phyloP scores from a whole-genome alignment of 2,329 filamentous ascomycete genomes.

The Elsinoe ampelina region DNA sequence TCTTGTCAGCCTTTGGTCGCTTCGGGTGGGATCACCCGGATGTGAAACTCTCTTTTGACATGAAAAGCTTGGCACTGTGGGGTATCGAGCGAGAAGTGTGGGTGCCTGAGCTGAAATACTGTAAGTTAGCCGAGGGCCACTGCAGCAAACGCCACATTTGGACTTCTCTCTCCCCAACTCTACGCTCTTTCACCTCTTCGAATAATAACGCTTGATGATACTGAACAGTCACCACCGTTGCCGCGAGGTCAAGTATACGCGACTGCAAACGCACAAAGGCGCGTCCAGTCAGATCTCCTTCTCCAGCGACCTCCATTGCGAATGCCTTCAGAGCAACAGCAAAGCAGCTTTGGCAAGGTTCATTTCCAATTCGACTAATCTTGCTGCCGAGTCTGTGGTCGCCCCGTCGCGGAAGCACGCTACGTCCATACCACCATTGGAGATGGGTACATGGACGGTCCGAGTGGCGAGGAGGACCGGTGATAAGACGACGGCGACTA shows the following conservation, averaged over 20 bases:
- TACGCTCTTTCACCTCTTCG: neutral
- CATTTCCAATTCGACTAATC: too few relatives aligned
- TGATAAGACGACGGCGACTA: too few relatives aligned
- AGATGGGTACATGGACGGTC: too few relatives aligned
- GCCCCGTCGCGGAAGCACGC: too few relatives aligned
- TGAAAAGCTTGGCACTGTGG: neutral
- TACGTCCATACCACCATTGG: too few relatives aligned
- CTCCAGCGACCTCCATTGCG: neutral
- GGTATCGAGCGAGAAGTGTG: neutral
- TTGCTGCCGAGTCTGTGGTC: too few relatives aligned
- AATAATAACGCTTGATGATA: too few relatives aligned
- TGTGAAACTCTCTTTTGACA: neutral
- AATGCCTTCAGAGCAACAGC: too few relatives aligned
- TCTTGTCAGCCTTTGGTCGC: slow-evolving; percentile 16
- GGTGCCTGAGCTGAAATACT: neutral
- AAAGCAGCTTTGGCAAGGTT: too few relatives aligned
- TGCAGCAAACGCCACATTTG: neutral
- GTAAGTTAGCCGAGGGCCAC: neutral
- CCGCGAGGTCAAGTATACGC: neutral
- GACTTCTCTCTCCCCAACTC: neutral
- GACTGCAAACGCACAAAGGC: neutral
- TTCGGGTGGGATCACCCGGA: neutral
- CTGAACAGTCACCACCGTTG: too few relatives aligned
- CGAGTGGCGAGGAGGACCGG: too few relatives aligned
- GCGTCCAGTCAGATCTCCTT: neutral